phyloP scores from a whole-genome alignment of 2,329 filamentous ascomycete species.

The Gliomastix tumulicola region DNA sequence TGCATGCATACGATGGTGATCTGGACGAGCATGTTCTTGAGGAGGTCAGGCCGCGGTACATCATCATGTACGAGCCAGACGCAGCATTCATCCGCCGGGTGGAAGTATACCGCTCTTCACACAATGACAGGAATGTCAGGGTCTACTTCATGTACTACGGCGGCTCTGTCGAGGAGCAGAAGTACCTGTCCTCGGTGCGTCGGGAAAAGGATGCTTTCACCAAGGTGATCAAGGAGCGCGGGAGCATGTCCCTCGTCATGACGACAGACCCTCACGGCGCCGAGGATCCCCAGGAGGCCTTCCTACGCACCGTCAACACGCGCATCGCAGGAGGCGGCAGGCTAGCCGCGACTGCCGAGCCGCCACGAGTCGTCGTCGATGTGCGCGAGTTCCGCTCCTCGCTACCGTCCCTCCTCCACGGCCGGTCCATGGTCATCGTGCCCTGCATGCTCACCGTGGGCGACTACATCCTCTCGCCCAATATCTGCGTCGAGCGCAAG shows the following conservation, averaged over 20 bases:
- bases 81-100: slow-evolving; percentile 89
- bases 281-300: slow-evolving; percentile 82
- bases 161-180: slow-evolving; percentile 90
- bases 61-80: slow-evolving; percentile 98
- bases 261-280: slow-evolving; percentile 61
- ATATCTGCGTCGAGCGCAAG: slow-evolving; percentile 92
- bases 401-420: slow-evolving; percentile 84
- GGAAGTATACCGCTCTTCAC: slow-evolving; percentile 92
- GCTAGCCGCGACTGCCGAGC: slow-evolving; percentile 74
- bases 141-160: slow-evolving; percentile 98
- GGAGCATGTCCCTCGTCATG: slow-evolving; percentile 85
- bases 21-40: slow-evolving; percentile 96
- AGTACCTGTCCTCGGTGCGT: slow-evolving; percentile 83
- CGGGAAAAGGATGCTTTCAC: slow-evolving; percentile 96
- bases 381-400: slow-evolving; percentile 94
- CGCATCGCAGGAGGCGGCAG: slow-evolving; percentile 90
- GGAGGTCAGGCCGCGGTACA: slow-evolving; percentile 85
- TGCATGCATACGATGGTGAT: slow-evolving; percentile 93
- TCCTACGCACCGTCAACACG: slow-evolving; percentile 92
- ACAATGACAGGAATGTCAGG: slow-evolving; percentile 79
- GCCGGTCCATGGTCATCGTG: slow-evolving; percentile 78
- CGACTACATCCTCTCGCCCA: slow-evolving; percentile 88
- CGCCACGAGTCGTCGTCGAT: slow-evolving; percentile 87
- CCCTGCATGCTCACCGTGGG: slow-evolving; percentile 95
- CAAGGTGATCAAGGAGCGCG: slow-evolving; percentile 87